Percentiles rank a stretch among this genome's conserved stretches.
Evolutionary conservation across 805 yeast genomes (phyloP).

Genomic region (Grigorovia transvaalensis): DNA sequence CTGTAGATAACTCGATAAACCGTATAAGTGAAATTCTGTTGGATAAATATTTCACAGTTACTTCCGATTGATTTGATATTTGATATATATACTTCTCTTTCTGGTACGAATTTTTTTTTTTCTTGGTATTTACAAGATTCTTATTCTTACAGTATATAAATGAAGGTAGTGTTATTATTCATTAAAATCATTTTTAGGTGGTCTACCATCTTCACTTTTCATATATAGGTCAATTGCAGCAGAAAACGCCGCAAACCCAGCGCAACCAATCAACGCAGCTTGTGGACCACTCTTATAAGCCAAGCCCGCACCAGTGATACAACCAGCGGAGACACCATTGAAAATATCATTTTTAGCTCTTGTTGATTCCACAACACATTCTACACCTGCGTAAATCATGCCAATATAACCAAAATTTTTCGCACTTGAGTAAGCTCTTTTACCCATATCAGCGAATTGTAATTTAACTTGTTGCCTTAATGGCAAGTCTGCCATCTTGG

Average conservation of each 20-base stretch:
- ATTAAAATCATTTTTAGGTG: conserved; percentile 85
- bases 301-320: conserved; percentile 92
- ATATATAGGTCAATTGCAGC: conserved; percentile 78
- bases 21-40: neutral
- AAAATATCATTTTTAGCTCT: conserved; percentile 88
- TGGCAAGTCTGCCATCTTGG: conserved; percentile 71
- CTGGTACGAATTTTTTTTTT: too few relatives aligned
- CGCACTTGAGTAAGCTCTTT: conserved; percentile 77
- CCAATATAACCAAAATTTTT: conserved; percentile 93
- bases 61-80: neutral
- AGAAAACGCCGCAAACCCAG: conserved; percentile 94
- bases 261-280: conserved; percentile 86
- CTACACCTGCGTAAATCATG: conserved; percentile 83
- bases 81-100: too few relatives aligned
- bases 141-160: too few relatives aligned
- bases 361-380: conserved; percentile 74
- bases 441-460: conserved; percentile 88
- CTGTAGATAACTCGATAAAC: neutral
- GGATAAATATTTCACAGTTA: neutral
- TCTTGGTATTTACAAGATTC: neutral
- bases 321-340: conserved; percentile 89
- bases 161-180: conserved; percentile 28
- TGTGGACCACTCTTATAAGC: conserved; percentile 91
- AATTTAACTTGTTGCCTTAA: conserved; percentile 85
- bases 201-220: conserved; percentile 72